Base-by-base conservation (phyloP, 306 rosid genomes). In the Cucurbita ficifolia region DNA sequence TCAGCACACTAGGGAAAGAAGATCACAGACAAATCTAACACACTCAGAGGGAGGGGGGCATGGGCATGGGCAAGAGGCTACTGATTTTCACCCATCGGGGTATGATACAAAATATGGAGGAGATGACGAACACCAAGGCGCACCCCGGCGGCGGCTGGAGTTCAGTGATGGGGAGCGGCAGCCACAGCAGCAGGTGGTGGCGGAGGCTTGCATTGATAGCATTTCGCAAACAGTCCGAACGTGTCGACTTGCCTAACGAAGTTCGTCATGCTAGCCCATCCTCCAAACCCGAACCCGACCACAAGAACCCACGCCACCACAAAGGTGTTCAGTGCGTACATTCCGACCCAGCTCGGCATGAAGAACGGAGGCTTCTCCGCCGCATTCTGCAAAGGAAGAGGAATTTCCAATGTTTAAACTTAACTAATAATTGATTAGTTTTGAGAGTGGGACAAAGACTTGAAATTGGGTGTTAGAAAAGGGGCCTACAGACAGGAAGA, bases 251-350 rank as follows among this genome's bases (percentile, higher is more conserved):
- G 99, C 69, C 35, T 79, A 1, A 95, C 80, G 48, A 95, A 89
- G 81, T 95, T 95, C 73, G 96, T 78, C 86, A 95, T 14, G 76
- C 99, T 95, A 62, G 99, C 99, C 96, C 96, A 95, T 82, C 99
- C 99, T 51, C 99, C 99, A 53, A 95, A 91, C 81, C 97, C 99
- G 55, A 95, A 95, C 36, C 99, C 99, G 24, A 95, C 82, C 72
- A 91, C 90, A 2, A 87, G 42, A 69, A 89, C 88, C 99, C 99
- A 95, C 35, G 78, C 81, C 72, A 91, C 96, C 16, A 95, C 51
- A 51, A 91, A 89, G 7, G 88, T 55, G 79, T 95, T 91, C 8
- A 91, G 0, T 8, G 81, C 86, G 51, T 76, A 95, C 96, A 95
- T 88, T 5, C 84, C 96, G 4, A 90, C 85, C 97, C 99, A 95